A percentile compares a stretch with the other conserved stretches of the same genome.
phyloP scores from a whole-genome alignment of 306 rosid genomes.

The Malus orientalis region DNA sequence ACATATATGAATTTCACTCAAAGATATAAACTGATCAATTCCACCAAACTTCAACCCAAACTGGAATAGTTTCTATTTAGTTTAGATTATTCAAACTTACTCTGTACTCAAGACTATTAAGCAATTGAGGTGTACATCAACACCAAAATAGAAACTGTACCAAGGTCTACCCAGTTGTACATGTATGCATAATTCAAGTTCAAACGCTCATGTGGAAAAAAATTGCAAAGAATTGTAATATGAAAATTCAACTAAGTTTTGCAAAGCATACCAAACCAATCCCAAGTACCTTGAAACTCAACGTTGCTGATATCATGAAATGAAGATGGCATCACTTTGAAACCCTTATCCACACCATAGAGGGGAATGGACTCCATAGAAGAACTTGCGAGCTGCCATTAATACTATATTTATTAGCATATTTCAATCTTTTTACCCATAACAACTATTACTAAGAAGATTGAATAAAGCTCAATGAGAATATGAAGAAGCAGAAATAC shows the following conservation, averaged over 20 bases:
- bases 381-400: slow-evolving; percentile 59
- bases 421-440: slow-evolving; percentile 8
- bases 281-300: slow-evolving; percentile 95
- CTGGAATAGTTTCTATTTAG: not conserved
- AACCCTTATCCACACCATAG: slow-evolving; percentile 51
- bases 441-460: not conserved
- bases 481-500: not conserved
- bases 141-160: slow-evolving; percentile 68
- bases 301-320: slow-evolving; percentile 86
- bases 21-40: no score
- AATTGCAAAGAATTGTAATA: not conserved
- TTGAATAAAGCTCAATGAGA: not conserved
- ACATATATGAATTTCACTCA: no score
- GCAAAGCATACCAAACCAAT: slow-evolving; percentile 71
- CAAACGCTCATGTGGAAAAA: not conserved
- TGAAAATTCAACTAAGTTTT: not conserved
- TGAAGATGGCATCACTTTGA: slow-evolving; percentile 77
- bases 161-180: slow-evolving; percentile 82
- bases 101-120: slow-evolving; percentile 76
- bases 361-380: slow-evolving; percentile 66
- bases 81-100: slow-evolving; percentile 39
- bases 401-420: slow-evolving; percentile 8
- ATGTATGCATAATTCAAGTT: not conserved
- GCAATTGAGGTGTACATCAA: slow-evolving; percentile 86
- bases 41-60: no score